Percentiles rank a stretch among this genome's conserved stretches.
Evolutionary conservation across 2,329 filamentous ascomycete genomes (phyloP).

Genomic region (Phyllosticta citrichinensis): DNA sequence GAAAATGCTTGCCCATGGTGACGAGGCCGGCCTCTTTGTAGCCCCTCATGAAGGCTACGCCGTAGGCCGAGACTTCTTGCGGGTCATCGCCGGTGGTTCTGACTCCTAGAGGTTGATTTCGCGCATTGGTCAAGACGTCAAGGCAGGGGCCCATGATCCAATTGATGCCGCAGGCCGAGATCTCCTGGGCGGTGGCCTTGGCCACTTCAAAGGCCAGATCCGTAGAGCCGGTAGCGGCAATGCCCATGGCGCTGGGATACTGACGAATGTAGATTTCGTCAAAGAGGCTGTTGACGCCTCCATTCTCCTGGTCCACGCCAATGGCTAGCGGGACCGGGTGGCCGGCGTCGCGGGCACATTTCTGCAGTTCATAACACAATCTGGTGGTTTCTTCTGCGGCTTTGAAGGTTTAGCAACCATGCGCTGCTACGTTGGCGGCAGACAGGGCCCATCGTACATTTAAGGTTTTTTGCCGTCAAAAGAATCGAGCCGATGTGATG

Average conservation of each 20-base stretch:
- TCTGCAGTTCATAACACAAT: slow-evolving; percentile 84
- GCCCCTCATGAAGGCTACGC: slow-evolving; percentile 80
- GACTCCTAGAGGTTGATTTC: slow-evolving; percentile 83
- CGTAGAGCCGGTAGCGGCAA: slow-evolving; percentile 81
- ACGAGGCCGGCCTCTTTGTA: slow-evolving; percentile 85
- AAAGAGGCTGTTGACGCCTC: slow-evolving; percentile 91
- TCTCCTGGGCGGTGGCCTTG: slow-evolving; percentile 85
- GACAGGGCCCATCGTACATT: slow-evolving; percentile 48
- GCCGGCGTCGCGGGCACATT: slow-evolving; percentile 79
- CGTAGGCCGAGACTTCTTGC: slow-evolving; percentile 87
- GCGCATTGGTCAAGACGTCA: slow-evolving; percentile 86
- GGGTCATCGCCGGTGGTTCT: slow-evolving; percentile 87
- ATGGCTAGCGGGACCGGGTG: slow-evolving; percentile 85
- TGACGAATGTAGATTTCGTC: slow-evolving; percentile 94
- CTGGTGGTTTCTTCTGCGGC: slow-evolving; percentile 83
- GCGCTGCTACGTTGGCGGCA: neutral
- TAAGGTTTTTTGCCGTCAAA: slow-evolving; percentile 74
- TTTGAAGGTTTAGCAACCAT: slow-evolving; percentile 33
- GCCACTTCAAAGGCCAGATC: slow-evolving; percentile 83
- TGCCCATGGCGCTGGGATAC: slow-evolving; percentile 93
- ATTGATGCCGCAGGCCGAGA: slow-evolving; percentile 89
- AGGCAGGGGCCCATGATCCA: slow-evolving; percentile 89
- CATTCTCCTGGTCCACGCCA: slow-evolving; percentile 93
- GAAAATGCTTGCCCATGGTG: slow-evolving; percentile 92
- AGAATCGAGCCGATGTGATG: slow-evolving; percentile 84